Conservation (phyloP, 495 filamentous ascomycete genomes). For the Halenospora varia region DNA sequence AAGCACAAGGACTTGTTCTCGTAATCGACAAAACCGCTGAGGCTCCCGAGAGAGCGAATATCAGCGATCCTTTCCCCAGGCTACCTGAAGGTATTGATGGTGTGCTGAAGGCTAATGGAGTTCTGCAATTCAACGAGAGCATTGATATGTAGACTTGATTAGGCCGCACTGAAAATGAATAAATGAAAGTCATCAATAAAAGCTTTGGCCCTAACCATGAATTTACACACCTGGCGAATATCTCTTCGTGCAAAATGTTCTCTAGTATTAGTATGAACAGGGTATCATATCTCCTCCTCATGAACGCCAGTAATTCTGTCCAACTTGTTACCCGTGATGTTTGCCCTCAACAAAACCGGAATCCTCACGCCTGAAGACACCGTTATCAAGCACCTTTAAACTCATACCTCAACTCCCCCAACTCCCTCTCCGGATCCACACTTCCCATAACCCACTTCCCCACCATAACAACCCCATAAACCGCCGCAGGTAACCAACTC, state of each 20-base stretch:
- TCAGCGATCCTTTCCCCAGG: slow-evolving; percentile 39
- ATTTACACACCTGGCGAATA: too few species aligned
- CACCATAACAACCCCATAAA: slow-evolving; percentile 43
- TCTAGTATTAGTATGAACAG: too few species aligned
- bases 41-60: slow-evolving; percentile 17
- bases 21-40: slow-evolving; percentile 78
- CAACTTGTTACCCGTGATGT: too few species aligned
- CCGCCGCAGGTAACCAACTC: slow-evolving; percentile 33
- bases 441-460: slow-evolving; percentile 50
- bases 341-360: too few species aligned
- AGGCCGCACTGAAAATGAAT: too few species aligned
- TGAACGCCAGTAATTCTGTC: too few species aligned
- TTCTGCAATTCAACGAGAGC: slow-evolving; percentile 87
- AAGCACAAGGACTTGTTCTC: slow-evolving; percentile 86
- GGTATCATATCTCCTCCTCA: too few species aligned
- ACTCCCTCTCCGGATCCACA: slow-evolving; percentile 50
- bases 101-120: slow-evolving; percentile 75
- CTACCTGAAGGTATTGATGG: slow-evolving; percentile 75
- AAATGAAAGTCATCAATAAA: too few species aligned
- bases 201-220: too few species aligned
- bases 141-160: slow-evolving; percentile 71
- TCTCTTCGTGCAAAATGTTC: too few species aligned
- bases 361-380: neutral
- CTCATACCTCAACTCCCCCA: slow-evolving; percentile 49
- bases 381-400: slow-evolving; percentile 53